phyloP scores from a whole-genome alignment of 306 rosid species.

The Fragaria ananassa region DNA sequence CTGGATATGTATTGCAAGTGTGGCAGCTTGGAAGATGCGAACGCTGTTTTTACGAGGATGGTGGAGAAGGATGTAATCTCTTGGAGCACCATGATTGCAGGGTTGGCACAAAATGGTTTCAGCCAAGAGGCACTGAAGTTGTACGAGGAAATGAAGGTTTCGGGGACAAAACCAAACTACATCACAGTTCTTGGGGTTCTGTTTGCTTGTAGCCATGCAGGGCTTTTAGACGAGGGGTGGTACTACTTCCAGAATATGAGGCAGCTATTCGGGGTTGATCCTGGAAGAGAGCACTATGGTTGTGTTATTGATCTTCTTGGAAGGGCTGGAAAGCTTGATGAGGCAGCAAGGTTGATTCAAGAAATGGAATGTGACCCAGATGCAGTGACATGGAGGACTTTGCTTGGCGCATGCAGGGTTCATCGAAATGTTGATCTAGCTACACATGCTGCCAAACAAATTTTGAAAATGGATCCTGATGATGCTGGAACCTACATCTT shows the following conservation, averaged over 20 bases:
- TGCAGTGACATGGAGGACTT: conserved; percentile 75
- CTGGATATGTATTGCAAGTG: conserved; percentile 92
- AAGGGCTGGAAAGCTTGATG: conserved; percentile 77
- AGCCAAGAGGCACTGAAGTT: conserved; percentile 63
- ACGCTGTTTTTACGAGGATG: conserved; percentile 55
- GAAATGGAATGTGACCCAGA: conserved; percentile 76
- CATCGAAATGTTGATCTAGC: conserved; percentile 73
- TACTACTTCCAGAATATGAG: conserved; percentile 69
- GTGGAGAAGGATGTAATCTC: conserved; percentile 72
- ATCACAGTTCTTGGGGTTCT: conserved; percentile 82
- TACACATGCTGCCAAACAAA: conserved; percentile 60
- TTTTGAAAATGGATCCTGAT: conserved; percentile 58
- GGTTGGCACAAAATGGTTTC: conserved; percentile 87
- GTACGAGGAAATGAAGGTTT: conserved; percentile 61
- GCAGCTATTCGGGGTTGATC: conserved; percentile 58
- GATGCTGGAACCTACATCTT: conserved; percentile 81
- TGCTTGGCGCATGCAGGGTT: conserved; percentile 82
- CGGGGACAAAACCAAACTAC: conserved; percentile 62
- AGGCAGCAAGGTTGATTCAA: conserved; percentile 58
- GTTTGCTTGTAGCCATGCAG: conserved; percentile 93
- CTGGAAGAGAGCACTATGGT: conserved; percentile 78
- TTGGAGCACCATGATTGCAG: conserved; percentile 94
- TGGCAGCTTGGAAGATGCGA: conserved; percentile 74
- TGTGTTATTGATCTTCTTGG: conserved; percentile 95
- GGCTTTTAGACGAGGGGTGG: conserved; percentile 75